Evolutionary conservation across 2,329 filamentous ascomycete genomes (phyloP).

Genomic region (Leptographium wingfieldii): DNA sequence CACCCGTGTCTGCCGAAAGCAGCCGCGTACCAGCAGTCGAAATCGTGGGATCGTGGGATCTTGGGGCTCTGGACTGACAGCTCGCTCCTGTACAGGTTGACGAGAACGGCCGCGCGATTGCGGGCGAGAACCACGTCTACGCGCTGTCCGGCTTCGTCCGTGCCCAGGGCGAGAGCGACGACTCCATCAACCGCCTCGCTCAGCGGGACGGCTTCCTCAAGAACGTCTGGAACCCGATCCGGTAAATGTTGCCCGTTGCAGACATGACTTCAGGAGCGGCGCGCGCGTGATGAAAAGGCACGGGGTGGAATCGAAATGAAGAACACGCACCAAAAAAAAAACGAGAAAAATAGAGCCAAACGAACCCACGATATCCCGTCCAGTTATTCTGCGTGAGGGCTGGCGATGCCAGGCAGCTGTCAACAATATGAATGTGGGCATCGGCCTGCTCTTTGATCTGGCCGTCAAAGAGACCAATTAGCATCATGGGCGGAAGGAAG

Average conservation of each 20-base stretch:
- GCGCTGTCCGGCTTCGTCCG: conserved; percentile 96
- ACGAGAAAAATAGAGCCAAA: not conserved
- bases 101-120: conserved; percentile 88
- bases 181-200: conserved; percentile 86
- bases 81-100: conserved; percentile 44
- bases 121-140: conserved; percentile 94
- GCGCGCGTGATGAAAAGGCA: not conserved
- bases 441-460: not conserved
- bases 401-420: not conserved
- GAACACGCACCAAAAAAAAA: not conserved
- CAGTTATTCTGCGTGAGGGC: not conserved
- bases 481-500: not conserved
- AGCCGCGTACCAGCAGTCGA: no score
- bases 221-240: conserved; percentile 79
- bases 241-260: conserved; percentile 31
- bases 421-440: not conserved
- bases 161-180: conserved; percentile 95
- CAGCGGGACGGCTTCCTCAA: conserved; percentile 96
- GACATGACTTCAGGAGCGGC: not conserved
- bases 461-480: not conserved
- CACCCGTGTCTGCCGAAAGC: no score
- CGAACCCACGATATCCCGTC: not conserved
- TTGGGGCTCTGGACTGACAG: not conserved
- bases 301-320: not conserved
- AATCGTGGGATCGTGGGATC: no score